Evolutionary conservation across 495 filamentous ascomycete species (phyloP).

Genomic region (Penicillium coprophilum): DNA sequence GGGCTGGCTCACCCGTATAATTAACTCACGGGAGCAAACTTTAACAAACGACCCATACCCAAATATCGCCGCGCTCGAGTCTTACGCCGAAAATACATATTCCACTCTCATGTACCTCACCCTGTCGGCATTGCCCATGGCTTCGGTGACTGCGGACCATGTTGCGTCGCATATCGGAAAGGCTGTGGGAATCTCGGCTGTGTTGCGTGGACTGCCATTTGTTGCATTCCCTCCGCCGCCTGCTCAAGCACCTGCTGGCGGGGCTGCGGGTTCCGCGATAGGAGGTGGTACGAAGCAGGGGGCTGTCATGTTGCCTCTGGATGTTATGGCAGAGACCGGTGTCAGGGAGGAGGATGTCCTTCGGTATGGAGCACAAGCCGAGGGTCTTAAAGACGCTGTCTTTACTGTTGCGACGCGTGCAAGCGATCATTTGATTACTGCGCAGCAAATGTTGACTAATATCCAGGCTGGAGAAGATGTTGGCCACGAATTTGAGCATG

Average conservation of each 20-base stretch:
- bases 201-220: constrained; percentile 79
- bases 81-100: constrained; percentile 92
- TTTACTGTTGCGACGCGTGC: constrained; percentile 90
- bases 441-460: constrained; percentile 83
- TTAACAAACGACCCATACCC: constrained; percentile 81
- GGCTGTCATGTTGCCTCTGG: constrained; percentile 75
- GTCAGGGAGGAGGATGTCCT: constrained; percentile 88
- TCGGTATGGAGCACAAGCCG: constrained; percentile 70
- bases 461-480: constrained; percentile 67
- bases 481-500: constrained; percentile 84
- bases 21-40: constrained; percentile 76
- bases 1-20: constrained; percentile 76
- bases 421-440: constrained; percentile 93
- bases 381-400: constrained; percentile 81
- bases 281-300: constrained; percentile 53
- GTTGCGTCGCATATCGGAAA: constrained; percentile 93
- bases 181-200: constrained; percentile 80
- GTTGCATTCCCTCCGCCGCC: constrained; percentile 75
- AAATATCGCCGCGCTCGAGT: constrained; percentile 70
- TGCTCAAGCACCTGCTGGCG: constrained; percentile 50
- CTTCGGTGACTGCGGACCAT: constrained; percentile 85
- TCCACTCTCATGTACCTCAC: constrained; percentile 90
- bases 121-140: constrained; percentile 70
- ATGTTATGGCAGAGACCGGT: constrained; percentile 79
- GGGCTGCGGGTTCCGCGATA: constrained; percentile 16